Evolutionary conservation across 1,139 yeast genomes (phyloP).

Genomic region (Schizosaccharomyces versatilis): DNA sequence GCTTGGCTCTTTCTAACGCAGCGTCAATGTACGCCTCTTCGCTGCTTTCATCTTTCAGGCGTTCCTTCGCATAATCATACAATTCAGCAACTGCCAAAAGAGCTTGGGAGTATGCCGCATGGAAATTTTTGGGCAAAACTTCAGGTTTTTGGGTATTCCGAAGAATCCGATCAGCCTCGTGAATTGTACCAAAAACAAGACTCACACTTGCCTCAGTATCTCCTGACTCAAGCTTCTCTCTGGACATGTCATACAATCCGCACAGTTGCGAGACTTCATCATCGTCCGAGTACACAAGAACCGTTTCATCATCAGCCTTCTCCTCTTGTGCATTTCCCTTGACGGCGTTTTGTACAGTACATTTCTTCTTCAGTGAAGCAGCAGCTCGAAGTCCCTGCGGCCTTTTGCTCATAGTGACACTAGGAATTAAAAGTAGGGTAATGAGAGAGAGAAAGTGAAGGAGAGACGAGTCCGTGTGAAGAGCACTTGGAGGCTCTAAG

Average conservation of each 20-base stretch:
- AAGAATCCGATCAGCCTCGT: slow-evolving; percentile 1
- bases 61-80: background rate
- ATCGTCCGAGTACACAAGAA: background rate
- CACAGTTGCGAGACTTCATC: background rate
- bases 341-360: background rate
- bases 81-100: slow-evolving; percentile 1
- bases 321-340: background rate
- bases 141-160: background rate
- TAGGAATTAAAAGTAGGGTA: too few relatives aligned
- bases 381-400: slow-evolving; percentile 2
- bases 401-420: background rate
- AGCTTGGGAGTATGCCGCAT: slow-evolving; percentile 2
- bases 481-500: too few relatives aligned
- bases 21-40: slow-evolving; percentile 1
- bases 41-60: background rate
- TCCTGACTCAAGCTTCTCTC: background rate
- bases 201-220: background rate
- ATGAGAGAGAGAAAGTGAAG: too few relatives aligned
- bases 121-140: background rate
- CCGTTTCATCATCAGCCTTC: background rate
- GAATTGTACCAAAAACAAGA: slow-evolving; percentile 3
- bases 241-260: background rate
- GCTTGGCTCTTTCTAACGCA: slow-evolving; percentile 1
- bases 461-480: too few relatives aligned
- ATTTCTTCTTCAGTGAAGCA: background rate